These are phyloP conservation scores for Phytophthora vignae DNA, from an alignment of 352 stramenopile genomes.

Conservation along the genomic window DNA sequence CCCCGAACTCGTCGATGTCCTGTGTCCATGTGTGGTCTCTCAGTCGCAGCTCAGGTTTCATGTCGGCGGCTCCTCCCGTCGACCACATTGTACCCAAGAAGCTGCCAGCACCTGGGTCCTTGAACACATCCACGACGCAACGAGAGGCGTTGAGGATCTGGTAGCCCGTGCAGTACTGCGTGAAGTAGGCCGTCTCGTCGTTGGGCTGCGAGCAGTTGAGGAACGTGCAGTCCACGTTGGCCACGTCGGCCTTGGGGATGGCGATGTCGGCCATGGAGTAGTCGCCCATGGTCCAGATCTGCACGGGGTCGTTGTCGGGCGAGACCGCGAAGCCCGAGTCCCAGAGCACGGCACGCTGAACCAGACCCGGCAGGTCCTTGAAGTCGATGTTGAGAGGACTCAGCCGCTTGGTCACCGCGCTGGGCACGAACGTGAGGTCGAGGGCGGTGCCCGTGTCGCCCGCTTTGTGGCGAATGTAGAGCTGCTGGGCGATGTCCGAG, in stretches of 20 bases:
- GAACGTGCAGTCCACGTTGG: conserved; percentile 27
- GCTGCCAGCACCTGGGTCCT: neutral
- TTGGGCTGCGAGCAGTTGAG: conserved; percentile 43
- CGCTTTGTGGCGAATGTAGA: conserved; percentile 33
- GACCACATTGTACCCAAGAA: conserved; percentile 44
- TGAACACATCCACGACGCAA: conserved; percentile 40
- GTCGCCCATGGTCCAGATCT: conserved; percentile 30
- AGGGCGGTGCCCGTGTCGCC: conserved; percentile 13
- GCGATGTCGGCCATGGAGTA: conserved; percentile 39
- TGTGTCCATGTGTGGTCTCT: conserved; percentile 35
- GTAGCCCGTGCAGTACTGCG: conserved; percentile 38
- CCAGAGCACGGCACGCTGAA: conserved; percentile 48
- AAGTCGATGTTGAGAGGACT: conserved; percentile 23
- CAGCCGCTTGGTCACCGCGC: conserved; percentile 22
- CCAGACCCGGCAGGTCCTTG: conserved; percentile 30
- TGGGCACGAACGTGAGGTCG: conserved; percentile 21
- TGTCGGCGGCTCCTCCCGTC: conserved; percentile 21
- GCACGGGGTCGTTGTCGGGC: conserved; percentile 19
- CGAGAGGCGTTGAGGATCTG: conserved; percentile 46
- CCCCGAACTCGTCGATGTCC: conserved; percentile 17
- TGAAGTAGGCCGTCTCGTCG: conserved; percentile 17
- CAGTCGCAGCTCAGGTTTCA: conserved; percentile 23
- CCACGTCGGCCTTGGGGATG: conserved; percentile 24
- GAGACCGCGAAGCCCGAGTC: conserved; percentile 42
- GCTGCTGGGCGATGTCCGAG: conserved; percentile 48